These are phyloP conservation scores for Salvia hispanica DNA, from an alignment of 257 asterid species.

Conservation along the genomic window DNA sequence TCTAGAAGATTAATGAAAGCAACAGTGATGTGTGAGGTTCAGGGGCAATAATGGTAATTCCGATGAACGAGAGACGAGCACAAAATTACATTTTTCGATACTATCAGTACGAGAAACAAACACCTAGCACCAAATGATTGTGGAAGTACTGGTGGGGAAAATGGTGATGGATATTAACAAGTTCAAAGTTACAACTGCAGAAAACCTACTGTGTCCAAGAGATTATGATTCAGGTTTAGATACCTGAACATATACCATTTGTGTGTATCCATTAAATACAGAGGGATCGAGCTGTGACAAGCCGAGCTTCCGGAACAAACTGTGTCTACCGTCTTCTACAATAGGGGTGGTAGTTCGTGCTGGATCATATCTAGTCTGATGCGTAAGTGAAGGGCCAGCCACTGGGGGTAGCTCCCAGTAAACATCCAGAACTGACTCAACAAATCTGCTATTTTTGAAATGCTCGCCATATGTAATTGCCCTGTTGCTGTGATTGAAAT, in stretches of 20 bases:
- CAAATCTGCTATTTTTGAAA: slow-evolving; percentile 81
- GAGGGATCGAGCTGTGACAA: slow-evolving; percentile 62
- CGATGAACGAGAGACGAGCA: background rate
- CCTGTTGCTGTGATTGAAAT: slow-evolving; percentile 88
- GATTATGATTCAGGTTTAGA: slow-evolving; percentile 52
- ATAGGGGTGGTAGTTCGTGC: slow-evolving; percentile 79
- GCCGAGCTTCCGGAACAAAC: slow-evolving; percentile 73
- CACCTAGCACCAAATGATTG: background rate
- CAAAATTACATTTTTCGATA: slow-evolving; percentile 15
- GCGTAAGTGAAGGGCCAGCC: slow-evolving; percentile 97
- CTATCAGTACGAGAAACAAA: background rate
- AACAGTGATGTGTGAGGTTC: too few species aligned
- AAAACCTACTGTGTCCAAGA: slow-evolving; percentile 21
- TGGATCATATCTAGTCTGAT: slow-evolving; percentile 94
- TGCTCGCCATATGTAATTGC: slow-evolving; percentile 64
- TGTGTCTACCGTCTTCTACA: slow-evolving; percentile 83
- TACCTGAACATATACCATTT: slow-evolving; percentile 91
- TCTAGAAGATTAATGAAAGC: too few species aligned
- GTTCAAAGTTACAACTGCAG: slow-evolving; percentile 32
- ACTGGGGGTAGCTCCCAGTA: slow-evolving; percentile 99
- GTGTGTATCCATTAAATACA: slow-evolving; percentile 97
- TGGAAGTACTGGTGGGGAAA: slow-evolving; percentile 14
- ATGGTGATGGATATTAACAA: slow-evolving; percentile 32
- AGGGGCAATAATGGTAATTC: background rate
- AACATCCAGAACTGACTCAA: slow-evolving; percentile 79